Percentiles rank a stretch among this genome's conserved stretches.
Conservation (phyloP, 768 basidiomycete genomes). For the Mycena latifolia region DNA sequence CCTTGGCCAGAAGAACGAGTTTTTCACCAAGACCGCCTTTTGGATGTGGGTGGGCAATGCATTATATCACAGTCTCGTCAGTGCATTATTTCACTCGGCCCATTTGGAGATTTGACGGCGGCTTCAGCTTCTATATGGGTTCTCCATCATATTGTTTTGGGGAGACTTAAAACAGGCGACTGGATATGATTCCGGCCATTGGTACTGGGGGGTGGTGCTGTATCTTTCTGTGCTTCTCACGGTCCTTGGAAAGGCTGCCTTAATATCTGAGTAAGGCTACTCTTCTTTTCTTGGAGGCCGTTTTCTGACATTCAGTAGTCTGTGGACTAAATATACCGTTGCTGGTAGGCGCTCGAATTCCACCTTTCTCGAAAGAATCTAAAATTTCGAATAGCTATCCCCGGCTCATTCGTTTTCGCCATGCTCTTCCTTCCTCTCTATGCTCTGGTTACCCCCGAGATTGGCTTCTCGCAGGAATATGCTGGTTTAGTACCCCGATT, state of each 20-base stretch:
- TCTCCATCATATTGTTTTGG: constrained; percentile 93
- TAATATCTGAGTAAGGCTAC: constrained; percentile 93
- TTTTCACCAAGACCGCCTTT: constrained; percentile 92
- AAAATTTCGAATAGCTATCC: constrained; percentile 75
- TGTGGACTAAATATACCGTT: constrained; percentile 99
- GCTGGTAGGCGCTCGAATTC: constrained; percentile 66
- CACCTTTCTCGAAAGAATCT: not conserved
- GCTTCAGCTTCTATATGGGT: constrained; percentile 83
- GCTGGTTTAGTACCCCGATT: constrained; percentile 89
- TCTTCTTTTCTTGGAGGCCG: not conserved
- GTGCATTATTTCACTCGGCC: constrained; percentile 40
- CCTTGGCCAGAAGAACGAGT: constrained; percentile 93
- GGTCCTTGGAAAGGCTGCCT: constrained; percentile 95
- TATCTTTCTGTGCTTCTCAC: constrained; percentile 95
- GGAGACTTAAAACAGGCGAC: constrained; percentile 86
- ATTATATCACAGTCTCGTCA: constrained; percentile 88
- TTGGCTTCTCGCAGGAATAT: constrained; percentile 94
- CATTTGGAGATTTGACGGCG: not conserved
- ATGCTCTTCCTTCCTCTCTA: constrained; percentile 96
- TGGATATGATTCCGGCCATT: constrained; percentile 92
- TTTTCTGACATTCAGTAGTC: constrained; percentile 56
- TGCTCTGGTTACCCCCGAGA: constrained; percentile 84
- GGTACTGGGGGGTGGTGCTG: constrained; percentile 99
- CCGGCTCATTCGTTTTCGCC: constrained; percentile 97
- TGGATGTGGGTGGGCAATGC: constrained; percentile 95